Evolutionary conservation across 2,329 filamentous ascomycete genomes (phyloP), one percentile per base, ranked within the genome.

Genomic region (Colletotrichum destructivum): DNA sequence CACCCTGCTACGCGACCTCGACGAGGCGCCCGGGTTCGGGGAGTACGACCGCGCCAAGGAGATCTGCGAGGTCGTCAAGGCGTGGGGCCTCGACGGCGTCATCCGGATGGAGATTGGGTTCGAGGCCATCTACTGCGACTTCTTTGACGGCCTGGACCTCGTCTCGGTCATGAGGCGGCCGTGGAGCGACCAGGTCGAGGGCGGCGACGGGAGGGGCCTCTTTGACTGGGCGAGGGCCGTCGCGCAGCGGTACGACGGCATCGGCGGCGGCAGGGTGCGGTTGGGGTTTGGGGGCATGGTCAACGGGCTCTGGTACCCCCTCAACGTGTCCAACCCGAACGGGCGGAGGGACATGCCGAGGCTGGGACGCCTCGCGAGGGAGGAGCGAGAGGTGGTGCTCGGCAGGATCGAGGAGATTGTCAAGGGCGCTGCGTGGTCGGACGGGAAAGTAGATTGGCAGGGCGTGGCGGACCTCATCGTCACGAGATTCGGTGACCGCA

Each of bases 61-160:
- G 1, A 79, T 93, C 1, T 94, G 92, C 78, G 79, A 84, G 0
- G 75, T 92, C 12, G 84, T 88, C 12, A 79, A 55, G 70, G 79
- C 75, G 65, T 89, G 78, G 91, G 88, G 88, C 12, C 84, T 93
- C n/a, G 89, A 93, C 75, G 91, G 90, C 0, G 83, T 93, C 26
- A 79, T 94, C 2, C 87, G 92, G 13, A 91, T 91, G 86, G 92
- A 94, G 76, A 86, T 87, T 21, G 92, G 92, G 0, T 93, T 93
- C 74, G 92, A 94, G 79, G 84, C 93, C 64, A 91, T 94, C 61
- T 82, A 92, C 23, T 94, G 92, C 78, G 82, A 91, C 64, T 94
- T 94, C 56, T 74, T 75, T 12, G 74, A 81, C 3, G 84, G 84
- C 0, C 73, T 89, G 13, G 77, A 82, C 21, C 76, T 82, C 23